Percentiles rank a stretch among this genome's conserved stretches.
Conservation (phyloP, 352 stramenopile species). For the Phytophthora foliorum region DNA sequence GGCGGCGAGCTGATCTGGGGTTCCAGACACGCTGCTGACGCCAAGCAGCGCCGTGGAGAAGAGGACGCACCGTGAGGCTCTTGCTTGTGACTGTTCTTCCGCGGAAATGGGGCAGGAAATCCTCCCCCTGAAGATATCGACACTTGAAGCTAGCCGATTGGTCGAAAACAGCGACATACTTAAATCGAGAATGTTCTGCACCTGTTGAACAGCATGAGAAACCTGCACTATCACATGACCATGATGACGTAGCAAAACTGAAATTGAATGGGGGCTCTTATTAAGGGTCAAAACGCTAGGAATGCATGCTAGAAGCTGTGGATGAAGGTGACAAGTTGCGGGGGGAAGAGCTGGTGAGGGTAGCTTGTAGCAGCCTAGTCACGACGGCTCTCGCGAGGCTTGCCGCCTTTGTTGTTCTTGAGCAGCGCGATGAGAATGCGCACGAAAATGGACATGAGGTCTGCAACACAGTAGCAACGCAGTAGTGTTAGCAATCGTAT, state of each 20-base stretch:
- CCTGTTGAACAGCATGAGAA: neutral
- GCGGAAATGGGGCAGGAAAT: slow-evolving; percentile 34
- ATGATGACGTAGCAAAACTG: slow-evolving; percentile 29
- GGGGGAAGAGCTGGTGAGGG: neutral
- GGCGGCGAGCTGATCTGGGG: neutral
- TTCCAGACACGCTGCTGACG: neutral
- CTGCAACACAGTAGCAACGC: slow-evolving; percentile 38
- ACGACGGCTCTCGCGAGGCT: slow-evolving; percentile 37
- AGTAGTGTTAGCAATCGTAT: slow-evolving; percentile 3
- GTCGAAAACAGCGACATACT: slow-evolving; percentile 17
- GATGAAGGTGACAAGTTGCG: slow-evolving; percentile 12
- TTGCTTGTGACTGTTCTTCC: slow-evolving; percentile 35
- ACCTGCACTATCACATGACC: neutral
- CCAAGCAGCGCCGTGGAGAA: neutral
- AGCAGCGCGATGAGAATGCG: slow-evolving; percentile 88
- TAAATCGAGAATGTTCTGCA: slow-evolving; percentile 32
- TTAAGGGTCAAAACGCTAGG: slow-evolving; percentile 13
- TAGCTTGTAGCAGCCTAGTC: slow-evolving; percentile 22
- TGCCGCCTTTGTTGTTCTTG: slow-evolving; percentile 64
- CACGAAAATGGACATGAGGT: slow-evolving; percentile 91
- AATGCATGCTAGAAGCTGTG: slow-evolving; percentile 29
- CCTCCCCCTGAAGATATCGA: slow-evolving; percentile 6
- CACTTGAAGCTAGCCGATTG: slow-evolving; percentile 14
- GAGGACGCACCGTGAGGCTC: slow-evolving; percentile 18
- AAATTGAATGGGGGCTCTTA: slow-evolving; percentile 1